Evolutionary conservation across 257 asterid species (phyloP).

Genomic region (Solanum bulbocastanum): DNA sequence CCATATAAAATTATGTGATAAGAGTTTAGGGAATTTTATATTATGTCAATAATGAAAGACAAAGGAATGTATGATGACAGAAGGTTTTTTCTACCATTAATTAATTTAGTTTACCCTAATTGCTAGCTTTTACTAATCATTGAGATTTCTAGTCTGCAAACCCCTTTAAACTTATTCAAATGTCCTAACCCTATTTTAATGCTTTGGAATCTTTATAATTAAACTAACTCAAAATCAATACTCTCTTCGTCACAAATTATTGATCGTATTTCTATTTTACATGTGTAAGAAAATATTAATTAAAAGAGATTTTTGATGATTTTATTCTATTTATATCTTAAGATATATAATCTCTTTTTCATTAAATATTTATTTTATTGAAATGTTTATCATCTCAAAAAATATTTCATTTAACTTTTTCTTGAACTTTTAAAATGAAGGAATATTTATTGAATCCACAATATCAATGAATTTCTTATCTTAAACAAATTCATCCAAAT

Average conservation of each 20-base stretch:
- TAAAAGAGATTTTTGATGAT: neutral
- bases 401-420: neutral
- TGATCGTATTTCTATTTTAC: fast-evolving
- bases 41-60: conserved; percentile 16
- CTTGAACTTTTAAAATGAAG: neutral
- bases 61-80: conserved; percentile 13
- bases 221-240: neutral
- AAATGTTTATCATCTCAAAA: neutral
- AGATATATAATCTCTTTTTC: neutral
- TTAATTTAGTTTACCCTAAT: conserved; percentile 14
- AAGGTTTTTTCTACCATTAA: conserved; percentile 9
- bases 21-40: neutral
- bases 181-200: neutral
- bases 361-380: neutral
- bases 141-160: conserved; percentile 1
- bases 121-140: conserved; percentile 11
- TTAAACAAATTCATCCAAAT: neutral
- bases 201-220: conserved; percentile 5
- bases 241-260: neutral
- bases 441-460: neutral
- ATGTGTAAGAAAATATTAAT: neutral
- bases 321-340: neutral
- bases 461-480: neutral
- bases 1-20: neutral
- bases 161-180: conserved; percentile 3